These are phyloP conservation scores for Pholiota molesta DNA, from an alignment of 768 basidiomycete species.

Conservation along the genomic window DNA sequence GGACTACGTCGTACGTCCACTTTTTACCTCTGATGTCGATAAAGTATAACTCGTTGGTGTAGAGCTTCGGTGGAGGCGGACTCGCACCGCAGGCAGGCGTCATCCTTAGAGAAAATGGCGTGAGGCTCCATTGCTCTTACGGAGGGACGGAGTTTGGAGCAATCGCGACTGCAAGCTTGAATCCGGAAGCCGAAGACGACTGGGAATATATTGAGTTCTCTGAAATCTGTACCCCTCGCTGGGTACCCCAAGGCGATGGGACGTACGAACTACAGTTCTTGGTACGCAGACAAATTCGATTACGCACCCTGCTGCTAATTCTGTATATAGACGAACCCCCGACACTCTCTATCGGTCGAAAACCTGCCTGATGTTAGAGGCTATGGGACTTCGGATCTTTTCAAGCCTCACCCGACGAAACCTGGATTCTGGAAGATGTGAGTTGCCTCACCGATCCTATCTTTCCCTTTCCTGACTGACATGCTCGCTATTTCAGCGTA, in stretches of 20 bases:
- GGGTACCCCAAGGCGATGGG: slow-evolving; percentile 41
- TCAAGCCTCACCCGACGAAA: slow-evolving; percentile 45
- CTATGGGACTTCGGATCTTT: slow-evolving; percentile 48
- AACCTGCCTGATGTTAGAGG: slow-evolving; percentile 40
- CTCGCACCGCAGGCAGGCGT: slow-evolving; percentile 38
- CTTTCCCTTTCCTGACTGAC: not conserved
- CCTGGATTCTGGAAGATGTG: slow-evolving; percentile 46
- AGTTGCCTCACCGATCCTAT: slow-evolving; percentile 6
- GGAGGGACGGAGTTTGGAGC: slow-evolving; percentile 41
- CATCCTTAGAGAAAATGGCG: slow-evolving; percentile 32
- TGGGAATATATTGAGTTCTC: slow-evolving; percentile 37
- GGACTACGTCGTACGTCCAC: slow-evolving; percentile 9
- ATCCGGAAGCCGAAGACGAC: slow-evolving; percentile 23
- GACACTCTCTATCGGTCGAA: slow-evolving; percentile 36
- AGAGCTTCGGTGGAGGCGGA: slow-evolving; percentile 40
- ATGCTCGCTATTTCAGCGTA: slow-evolving; percentile 26
- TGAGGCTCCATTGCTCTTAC: slow-evolving; percentile 34
- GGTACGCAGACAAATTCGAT: slow-evolving; percentile 24
- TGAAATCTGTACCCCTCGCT: slow-evolving; percentile 30
- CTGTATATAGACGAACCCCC: slow-evolving; percentile 29
- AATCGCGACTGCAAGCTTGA: slow-evolving; percentile 16
- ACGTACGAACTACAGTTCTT: slow-evolving; percentile 41
- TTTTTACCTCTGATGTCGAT: too few species aligned
- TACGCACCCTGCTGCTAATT: not conserved
- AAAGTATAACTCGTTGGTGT: not conserved